Evolutionary conservation across 345 rosid species (phyloP).

Genomic region (Triadica sebifera): DNA sequence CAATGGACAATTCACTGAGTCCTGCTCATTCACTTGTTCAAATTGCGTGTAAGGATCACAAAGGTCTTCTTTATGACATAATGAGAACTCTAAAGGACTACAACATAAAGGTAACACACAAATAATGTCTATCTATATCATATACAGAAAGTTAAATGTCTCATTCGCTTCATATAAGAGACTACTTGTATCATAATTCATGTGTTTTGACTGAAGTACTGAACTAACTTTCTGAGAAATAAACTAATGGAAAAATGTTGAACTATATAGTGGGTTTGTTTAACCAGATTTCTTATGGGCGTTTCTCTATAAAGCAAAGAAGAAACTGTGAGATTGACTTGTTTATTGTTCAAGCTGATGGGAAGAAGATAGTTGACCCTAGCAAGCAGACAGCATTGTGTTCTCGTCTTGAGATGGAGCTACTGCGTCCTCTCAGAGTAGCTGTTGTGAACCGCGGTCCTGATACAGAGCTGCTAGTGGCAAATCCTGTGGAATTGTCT

Average conservation of each 20-base stretch:
- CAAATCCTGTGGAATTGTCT: conserved; percentile 89
- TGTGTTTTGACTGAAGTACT: neutral
- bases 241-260: no score
- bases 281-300: conserved; percentile 83
- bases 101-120: conserved; percentile 70
- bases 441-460: conserved; percentile 78
- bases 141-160: no score
- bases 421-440: conserved; percentile 79
- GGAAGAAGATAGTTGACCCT: conserved; percentile 79
- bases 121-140: no score
- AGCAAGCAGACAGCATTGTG: conserved; percentile 67
- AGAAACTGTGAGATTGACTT: conserved; percentile 79
- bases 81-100: conserved; percentile 95
- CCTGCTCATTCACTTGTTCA: conserved; percentile 85
- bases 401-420: conserved; percentile 63
- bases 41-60: conserved; percentile 79
- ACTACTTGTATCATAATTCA: neutral
- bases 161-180: conserved; percentile 6
- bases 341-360: conserved; percentile 80
- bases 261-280: no score
- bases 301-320: conserved; percentile 56
- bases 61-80: conserved; percentile 87
- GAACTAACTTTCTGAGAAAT: neutral
- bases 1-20: conserved; percentile 78
- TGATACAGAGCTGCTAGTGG: conserved; percentile 82